phyloP scores from a whole-genome alignment of 768 basidiomycete species.

The Tremella mesenterica region DNA sequence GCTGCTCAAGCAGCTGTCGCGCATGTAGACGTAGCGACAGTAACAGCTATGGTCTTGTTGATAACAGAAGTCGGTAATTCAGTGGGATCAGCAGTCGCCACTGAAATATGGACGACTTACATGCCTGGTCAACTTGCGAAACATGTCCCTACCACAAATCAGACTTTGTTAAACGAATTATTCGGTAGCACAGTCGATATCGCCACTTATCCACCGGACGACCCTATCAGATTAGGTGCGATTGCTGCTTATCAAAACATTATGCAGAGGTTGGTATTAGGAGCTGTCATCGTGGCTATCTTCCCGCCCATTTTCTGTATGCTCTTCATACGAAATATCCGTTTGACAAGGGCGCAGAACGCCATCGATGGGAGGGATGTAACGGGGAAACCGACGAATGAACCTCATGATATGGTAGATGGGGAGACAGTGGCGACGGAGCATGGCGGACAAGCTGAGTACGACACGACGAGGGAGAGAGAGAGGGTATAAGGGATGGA shows the following conservation, averaged over 20 bases:
- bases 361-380: slow-evolving; percentile 52
- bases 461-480: too few species aligned
- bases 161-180: slow-evolving; percentile 44
- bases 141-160: slow-evolving; percentile 51
- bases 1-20: slow-evolving; percentile 60
- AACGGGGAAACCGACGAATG: slow-evolving; percentile 19
- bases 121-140: slow-evolving; percentile 59
- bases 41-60: slow-evolving; percentile 56
- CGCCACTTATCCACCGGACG: slow-evolving; percentile 46
- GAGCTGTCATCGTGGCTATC: slow-evolving; percentile 52
- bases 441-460: background rate
- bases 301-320: slow-evolving; percentile 56
- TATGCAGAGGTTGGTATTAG: slow-evolving; percentile 48
- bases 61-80: slow-evolving; percentile 62
- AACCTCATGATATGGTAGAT: too few species aligned
- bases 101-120: slow-evolving; percentile 40
- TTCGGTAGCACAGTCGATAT: slow-evolving; percentile 57
- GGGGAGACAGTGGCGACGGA: background rate
- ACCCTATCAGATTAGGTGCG: slow-evolving; percentile 59
- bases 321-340: slow-evolving; percentile 58
- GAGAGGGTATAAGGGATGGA: too few species aligned
- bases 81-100: slow-evolving; percentile 58
- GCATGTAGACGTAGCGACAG: slow-evolving; percentile 59
- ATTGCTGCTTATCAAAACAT: slow-evolving; percentile 51
- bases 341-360: slow-evolving; percentile 63